phyloP scores from a whole-genome alignment of 2,329 filamentous ascomycete genomes.

The Neophaeococcomyces mojaviensis region DNA sequence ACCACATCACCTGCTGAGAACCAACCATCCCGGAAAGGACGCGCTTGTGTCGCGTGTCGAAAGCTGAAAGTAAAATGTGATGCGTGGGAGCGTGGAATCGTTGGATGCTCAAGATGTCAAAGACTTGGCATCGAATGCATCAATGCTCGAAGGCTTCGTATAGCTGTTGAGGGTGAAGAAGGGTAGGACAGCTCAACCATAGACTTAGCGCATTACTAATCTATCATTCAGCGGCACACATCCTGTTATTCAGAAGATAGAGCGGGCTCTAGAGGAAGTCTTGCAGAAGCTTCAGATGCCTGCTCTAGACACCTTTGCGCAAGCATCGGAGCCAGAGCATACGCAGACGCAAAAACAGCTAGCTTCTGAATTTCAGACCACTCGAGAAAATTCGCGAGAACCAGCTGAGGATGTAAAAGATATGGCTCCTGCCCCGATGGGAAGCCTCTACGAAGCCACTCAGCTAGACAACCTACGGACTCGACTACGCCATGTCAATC shows the following conservation, averaged over 20 bases:
- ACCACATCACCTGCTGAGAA: conserved; percentile 9
- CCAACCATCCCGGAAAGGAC: conserved; percentile 21
- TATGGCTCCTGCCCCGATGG: conserved; percentile 45
- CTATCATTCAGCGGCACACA: conserved; percentile 12
- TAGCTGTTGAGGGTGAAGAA: conserved; percentile 20
- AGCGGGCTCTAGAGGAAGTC: conserved; percentile 22
- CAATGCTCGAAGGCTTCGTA: conserved; percentile 19
- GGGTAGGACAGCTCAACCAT: conserved; percentile 1
- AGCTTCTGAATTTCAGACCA: conserved; percentile 14
- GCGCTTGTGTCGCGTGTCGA: conserved; percentile 22
- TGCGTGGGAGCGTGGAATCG: conserved; percentile 19
- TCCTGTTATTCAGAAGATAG: conserved; percentile 19
- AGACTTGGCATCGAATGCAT: conserved; percentile 21
- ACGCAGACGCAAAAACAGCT: conserved; percentile 1
- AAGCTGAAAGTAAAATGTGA: conserved; percentile 24
- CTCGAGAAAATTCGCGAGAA: conserved; percentile 21
- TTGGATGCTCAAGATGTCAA: conserved; percentile 23
- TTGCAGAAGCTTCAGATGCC: conserved; percentile 21
- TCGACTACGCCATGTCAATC: conserved; percentile 18
- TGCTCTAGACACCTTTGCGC: conserved; percentile 15
- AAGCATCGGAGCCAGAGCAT: conserved; percentile 3
- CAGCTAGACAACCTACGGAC: conserved; percentile 31
- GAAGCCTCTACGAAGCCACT: conserved; percentile 48
- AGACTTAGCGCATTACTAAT: background rate
- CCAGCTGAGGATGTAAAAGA: conserved; percentile 27